A percentile compares a stretch with the other conserved stretches of the same genome.
These are phyloP conservation scores for Perilla frutescens DNA, from an alignment of 257 asterid species.

Conservation along the genomic window DNA sequence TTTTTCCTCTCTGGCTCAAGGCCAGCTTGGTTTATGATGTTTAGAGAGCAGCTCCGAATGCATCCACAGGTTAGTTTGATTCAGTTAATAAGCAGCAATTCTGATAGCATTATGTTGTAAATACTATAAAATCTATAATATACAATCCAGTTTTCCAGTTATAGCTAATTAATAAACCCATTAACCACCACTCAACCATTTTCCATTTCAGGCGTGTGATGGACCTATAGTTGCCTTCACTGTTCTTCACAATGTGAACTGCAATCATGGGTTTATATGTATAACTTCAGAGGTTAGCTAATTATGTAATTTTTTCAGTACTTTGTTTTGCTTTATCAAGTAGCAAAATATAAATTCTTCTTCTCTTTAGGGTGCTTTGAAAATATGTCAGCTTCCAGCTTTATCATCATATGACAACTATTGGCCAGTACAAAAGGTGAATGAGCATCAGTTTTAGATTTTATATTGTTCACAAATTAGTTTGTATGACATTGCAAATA, in stretches of 20 bases:
- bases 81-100: conserved; percentile 27
- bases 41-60: conserved; percentile 86
- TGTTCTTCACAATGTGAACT: conserved; percentile 95
- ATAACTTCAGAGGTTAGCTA: conserved; percentile 79
- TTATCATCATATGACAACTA: conserved; percentile 73
- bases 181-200: conserved; percentile 30
- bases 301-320: conserved; percentile 17
- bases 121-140: not conserved
- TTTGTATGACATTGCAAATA: conserved; percentile 25
- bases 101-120: conserved; percentile 8
- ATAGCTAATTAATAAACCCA: conserved; percentile 14
- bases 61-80: conserved; percentile 85
- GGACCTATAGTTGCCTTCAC: conserved; percentile 94
- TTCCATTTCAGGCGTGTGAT: conserved; percentile 79
- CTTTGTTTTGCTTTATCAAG: conserved; percentile 6
- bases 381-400: conserved; percentile 93
- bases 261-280: conserved; percentile 93
- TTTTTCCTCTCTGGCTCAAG: conserved; percentile 79
- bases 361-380: conserved; percentile 75
- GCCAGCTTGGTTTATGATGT: conserved; percentile 94
- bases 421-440: conserved; percentile 97
- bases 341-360: conserved; percentile 20
- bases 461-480: conserved; percentile 19
- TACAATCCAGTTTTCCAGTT: not conserved
- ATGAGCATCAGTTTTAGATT: conserved; percentile 6